These are phyloP conservation scores for Acanthochlamys bracteata DNA, from an alignment of 106 monocot genomes.

Conservation along the genomic window DNA sequence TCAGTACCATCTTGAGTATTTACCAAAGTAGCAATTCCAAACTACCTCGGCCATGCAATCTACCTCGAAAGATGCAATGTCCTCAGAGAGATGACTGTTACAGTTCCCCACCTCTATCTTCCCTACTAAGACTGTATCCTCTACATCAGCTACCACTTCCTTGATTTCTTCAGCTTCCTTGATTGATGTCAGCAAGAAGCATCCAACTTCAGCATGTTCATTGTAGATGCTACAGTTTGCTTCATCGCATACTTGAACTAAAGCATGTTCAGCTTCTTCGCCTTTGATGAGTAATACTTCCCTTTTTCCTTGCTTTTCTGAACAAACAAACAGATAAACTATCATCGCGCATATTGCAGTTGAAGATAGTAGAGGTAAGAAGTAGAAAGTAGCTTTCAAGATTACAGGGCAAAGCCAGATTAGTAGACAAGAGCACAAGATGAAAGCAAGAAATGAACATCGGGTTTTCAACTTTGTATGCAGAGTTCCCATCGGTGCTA, in stretches of 20 bases:
- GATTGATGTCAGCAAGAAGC: conserved; percentile 16
- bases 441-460: conserved; percentile 3
- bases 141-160: too few species aligned
- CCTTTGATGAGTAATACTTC: conserved; percentile 15
- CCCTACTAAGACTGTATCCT: conserved; percentile 12
- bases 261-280: conserved; percentile 8
- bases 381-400: conserved; percentile 13
- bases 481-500: conserved; percentile 6
- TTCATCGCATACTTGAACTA: conserved; percentile 21
- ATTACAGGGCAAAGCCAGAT: conserved; percentile 5
- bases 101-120: conserved; percentile 11
- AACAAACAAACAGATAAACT: conserved; percentile 17
- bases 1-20: conserved; percentile 33
- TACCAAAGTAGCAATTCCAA: conserved; percentile 53
- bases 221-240: conserved; percentile 23
- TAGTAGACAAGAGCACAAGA: conserved; percentile 6
- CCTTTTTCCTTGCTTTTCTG: conserved; percentile 13
- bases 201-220: conserved; percentile 15
- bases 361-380: conserved; percentile 30
- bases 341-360: conserved; percentile 12
- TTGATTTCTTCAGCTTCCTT: too few species aligned
- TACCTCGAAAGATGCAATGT: conserved; percentile 11
- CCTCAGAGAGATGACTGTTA: conserved; percentile 13
- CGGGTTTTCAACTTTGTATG: not conserved
- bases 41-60: conserved; percentile 41